Percentiles rank a stretch among this genome's conserved stretches.
phyloP scores from a whole-genome alignment of 768 basidiomycete genomes.

The Russula earlei region DNA sequence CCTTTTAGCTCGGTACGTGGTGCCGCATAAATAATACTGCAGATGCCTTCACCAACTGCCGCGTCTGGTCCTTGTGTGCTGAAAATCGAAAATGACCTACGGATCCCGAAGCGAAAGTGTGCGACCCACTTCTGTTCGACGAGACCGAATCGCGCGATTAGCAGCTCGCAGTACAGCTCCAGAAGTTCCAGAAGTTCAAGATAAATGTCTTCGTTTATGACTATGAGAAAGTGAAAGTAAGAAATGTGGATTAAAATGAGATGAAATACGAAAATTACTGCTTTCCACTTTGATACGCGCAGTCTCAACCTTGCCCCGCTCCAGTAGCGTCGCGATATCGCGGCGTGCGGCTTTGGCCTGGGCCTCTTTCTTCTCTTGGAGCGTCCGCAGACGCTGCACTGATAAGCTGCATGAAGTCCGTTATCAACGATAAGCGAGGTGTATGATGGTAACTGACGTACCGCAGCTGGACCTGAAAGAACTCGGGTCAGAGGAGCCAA shows the following conservation, averaged over 20 bases:
- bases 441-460: constrained; percentile 20
- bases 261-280: constrained; percentile 38
- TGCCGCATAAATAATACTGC: constrained; percentile 82
- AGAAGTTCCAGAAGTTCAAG: constrained; percentile 85
- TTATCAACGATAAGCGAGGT: not conserved
- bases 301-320: constrained; percentile 74
- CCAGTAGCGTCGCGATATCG: constrained; percentile 73
- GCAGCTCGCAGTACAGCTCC: constrained; percentile 90
- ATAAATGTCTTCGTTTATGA: constrained; percentile 79
- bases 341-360: constrained; percentile 64
- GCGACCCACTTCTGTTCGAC: constrained; percentile 73
- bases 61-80: constrained; percentile 82
- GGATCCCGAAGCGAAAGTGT: not conserved
- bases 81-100: not conserved
- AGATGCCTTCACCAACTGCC: constrained; percentile 78
- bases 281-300: constrained; percentile 81
- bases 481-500: not conserved
- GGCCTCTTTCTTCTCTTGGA: constrained; percentile 90
- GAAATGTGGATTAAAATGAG: constrained; percentile 12
- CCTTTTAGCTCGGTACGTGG: constrained; percentile 88
- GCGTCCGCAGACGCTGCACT: constrained; percentile 73
- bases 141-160: constrained; percentile 85
- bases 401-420: constrained; percentile 45
- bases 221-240: constrained; percentile 28
- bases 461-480: constrained; percentile 40